phyloP scores from a whole-genome alignment of 2,329 filamentous ascomycete species.

The Penicillium sp. region DNA sequence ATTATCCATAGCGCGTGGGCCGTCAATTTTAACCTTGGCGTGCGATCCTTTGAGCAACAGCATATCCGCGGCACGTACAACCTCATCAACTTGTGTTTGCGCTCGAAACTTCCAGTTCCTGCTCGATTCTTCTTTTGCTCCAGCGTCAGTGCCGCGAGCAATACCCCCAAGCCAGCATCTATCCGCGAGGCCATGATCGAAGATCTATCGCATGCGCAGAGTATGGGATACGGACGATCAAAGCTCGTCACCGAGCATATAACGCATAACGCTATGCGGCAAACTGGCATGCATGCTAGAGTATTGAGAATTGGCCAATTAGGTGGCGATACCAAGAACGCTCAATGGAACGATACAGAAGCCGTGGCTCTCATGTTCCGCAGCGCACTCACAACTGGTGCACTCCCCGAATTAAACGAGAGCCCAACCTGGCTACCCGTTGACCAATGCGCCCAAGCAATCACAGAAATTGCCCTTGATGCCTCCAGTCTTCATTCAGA shows the following conservation, averaged over 20 bases:
- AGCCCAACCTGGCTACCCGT: conserved; percentile 47
- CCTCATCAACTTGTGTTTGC: conserved; percentile 42
- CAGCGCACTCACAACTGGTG: conserved; percentile 46
- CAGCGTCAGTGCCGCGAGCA: conserved; percentile 48
- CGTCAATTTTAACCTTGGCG: conserved; percentile 56
- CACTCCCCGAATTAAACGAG: conserved; percentile 50
- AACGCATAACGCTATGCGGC: conserved; percentile 28
- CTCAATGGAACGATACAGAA: conserved; percentile 27
- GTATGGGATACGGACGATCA: conserved; percentile 46
- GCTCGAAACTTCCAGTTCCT: conserved; percentile 29
- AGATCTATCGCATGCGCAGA: conserved; percentile 40
- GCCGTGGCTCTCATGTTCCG: conserved; percentile 56
- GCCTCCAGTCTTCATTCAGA: conserved; percentile 19
- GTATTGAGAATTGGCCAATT: conserved; percentile 41
- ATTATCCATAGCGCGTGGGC: conserved; percentile 59
- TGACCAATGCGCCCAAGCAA: conserved; percentile 35
- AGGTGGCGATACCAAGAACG: conserved; percentile 31
- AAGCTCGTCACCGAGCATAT: conserved; percentile 43
- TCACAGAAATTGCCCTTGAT: conserved; percentile 37
- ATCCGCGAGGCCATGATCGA: conserved; percentile 41
- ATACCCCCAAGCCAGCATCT: conserved; percentile 27
- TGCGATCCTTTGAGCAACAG: conserved; percentile 57
- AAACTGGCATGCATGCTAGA: conserved; percentile 26
- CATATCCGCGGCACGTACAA: conserved; percentile 54
- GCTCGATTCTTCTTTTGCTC: conserved; percentile 54